Conservation (phyloP, 202 grass and related monocot genomes). For the Musa balbisiana region DNA sequence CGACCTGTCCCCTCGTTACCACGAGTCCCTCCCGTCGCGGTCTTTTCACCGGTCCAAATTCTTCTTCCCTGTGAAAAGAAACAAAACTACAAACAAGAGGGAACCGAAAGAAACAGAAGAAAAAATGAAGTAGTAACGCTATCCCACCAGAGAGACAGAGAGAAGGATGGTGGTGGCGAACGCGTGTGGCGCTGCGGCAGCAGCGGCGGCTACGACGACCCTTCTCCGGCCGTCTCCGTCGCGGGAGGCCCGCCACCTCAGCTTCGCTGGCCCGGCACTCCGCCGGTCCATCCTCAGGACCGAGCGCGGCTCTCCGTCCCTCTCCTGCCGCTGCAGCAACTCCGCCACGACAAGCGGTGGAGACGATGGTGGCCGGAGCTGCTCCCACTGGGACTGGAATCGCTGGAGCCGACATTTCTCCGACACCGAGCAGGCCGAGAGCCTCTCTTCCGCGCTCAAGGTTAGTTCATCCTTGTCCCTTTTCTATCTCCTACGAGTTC, state of each 20-base stretch:
- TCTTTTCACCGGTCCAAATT: too few species aligned
- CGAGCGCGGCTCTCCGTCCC: not conserved
- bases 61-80: too few species aligned
- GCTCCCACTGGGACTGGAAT: conserved; percentile 47
- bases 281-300: not conserved
- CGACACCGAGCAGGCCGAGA: conserved; percentile 63
- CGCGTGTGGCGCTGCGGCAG: too few species aligned
- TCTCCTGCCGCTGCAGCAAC: conserved; percentile 33
- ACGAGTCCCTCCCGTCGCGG: too few species aligned
- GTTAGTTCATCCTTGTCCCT: conserved; percentile 12
- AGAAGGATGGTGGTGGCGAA: too few species aligned
- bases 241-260: not conserved
- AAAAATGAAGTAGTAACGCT: too few species aligned
- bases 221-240: conserved; percentile 9
- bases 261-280: conserved; percentile 3
- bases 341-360: conserved; percentile 27
- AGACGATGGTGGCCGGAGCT: not conserved
- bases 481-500: not conserved
- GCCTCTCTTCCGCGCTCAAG: conserved; percentile 57
- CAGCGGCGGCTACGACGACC: not conserved
- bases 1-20: too few species aligned
- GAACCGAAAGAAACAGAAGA: too few species aligned
- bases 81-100: too few species aligned
- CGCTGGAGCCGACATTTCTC: conserved; percentile 69
- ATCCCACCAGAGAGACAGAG: too few species aligned